Conservation (phyloP, 164 flowering plant species). For the Liriodendron chinense region DNA sequence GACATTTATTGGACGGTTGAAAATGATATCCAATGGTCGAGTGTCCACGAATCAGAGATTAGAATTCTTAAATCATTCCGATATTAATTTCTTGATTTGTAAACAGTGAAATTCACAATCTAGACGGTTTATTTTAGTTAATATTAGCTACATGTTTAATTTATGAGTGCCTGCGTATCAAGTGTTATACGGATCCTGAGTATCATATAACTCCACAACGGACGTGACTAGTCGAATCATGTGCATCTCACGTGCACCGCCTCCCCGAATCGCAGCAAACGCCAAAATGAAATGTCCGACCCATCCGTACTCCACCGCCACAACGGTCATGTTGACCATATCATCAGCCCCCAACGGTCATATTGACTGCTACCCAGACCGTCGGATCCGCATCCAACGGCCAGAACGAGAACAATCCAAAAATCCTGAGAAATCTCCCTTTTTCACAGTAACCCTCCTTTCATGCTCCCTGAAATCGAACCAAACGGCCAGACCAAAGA, state of each 20-base stretch:
- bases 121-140: too few relatives aligned
- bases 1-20: too few relatives aligned
- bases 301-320: constrained; percentile 32
- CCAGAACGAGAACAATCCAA: constrained; percentile 9
- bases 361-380: constrained; percentile 40
- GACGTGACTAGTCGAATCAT: constrained; percentile 18
- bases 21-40: too few relatives aligned
- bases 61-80: too few relatives aligned
- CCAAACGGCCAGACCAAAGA: constrained; percentile 19
- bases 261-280: constrained; percentile 6
- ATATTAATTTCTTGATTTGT: too few relatives aligned
- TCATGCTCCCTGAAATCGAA: constrained; percentile 24
- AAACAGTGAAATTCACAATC: too few relatives aligned
- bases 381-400: constrained; percentile 52
- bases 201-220: neutral
- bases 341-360: constrained; percentile 57
- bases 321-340: constrained; percentile 21
- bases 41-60: too few relatives aligned
- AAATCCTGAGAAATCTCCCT: constrained; percentile 15
- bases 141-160: too few relatives aligned
- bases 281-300: constrained; percentile 3
- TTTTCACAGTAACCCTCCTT: constrained; percentile 14
- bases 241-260: constrained; percentile 29
- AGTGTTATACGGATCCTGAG: too few relatives aligned
- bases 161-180: neutral